Evolutionary conservation across 2,329 filamentous ascomycete species (phyloP).

Genomic region (Alternaria triticimaculans): DNA sequence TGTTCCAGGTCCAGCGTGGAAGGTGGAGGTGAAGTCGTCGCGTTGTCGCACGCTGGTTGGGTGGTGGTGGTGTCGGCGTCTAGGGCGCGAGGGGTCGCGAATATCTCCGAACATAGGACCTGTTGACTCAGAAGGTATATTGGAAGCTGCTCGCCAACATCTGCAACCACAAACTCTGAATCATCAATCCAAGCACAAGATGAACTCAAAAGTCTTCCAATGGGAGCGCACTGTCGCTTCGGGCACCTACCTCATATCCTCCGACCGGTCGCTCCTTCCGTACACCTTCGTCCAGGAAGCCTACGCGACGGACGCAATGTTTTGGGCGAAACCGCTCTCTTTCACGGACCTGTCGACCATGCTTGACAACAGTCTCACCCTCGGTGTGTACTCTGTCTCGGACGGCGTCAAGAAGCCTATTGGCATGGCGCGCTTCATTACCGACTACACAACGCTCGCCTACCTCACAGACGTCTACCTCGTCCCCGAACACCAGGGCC

Average conservation of each 20-base stretch:
- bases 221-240: slow-evolving; percentile 32
- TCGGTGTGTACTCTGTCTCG: slow-evolving; percentile 36
- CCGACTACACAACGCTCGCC: slow-evolving; percentile 71
- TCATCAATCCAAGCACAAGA: neutral
- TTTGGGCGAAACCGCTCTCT: slow-evolving; percentile 40
- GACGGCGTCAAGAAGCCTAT: slow-evolving; percentile 50
- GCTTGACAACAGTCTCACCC: slow-evolving; percentile 42
- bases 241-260: slow-evolving; percentile 38
- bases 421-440: slow-evolving; percentile 69
- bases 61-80: neutral
- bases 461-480: slow-evolving; percentile 76
- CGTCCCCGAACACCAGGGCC: slow-evolving; percentile 63
- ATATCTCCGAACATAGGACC: neutral
- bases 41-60: neutral
- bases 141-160: neutral
- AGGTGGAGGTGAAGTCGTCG: neutral
- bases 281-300: slow-evolving; percentile 39
- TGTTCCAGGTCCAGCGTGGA: neutral
- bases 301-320: slow-evolving; percentile 37
- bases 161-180: neutral
- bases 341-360: slow-evolving; percentile 25
- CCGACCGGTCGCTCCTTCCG: slow-evolving; percentile 32
- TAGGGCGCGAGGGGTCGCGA: slow-evolving; percentile 3
- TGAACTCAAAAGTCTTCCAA: slow-evolving; percentile 28
- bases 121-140: slow-evolving; percentile 3